Base-by-base conservation (phyloP, 805 yeast species). In the Dipodascus geniculatus region DNA sequence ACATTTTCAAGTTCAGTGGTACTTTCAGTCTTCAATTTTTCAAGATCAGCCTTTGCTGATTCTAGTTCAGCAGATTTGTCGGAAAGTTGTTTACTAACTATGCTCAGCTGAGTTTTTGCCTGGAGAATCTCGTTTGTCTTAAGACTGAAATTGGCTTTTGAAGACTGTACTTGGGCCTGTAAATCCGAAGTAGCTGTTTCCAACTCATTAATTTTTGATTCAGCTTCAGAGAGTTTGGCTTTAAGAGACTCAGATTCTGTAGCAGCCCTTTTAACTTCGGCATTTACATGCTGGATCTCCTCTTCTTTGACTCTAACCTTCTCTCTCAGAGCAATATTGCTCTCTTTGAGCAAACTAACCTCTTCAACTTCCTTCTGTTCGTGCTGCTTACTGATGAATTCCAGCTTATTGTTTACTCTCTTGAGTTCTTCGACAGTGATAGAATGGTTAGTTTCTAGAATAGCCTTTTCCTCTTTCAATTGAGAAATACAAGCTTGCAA, bases 311-410 rank as follows among this genome's bases (percentile, higher is more conserved):
- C 65, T 42, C 61, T 59, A 14, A 72, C 67, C 52, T 64, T 68
- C 14, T 62, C 71, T 51, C 90, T 74, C 58, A 85, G 71, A 1
- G 86, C 77, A 8, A 74, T 68, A 60, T 85, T 85, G 60, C 87
- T 82, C 65, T 85, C 91, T 52, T 85, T 73, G 53, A 85, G 66
- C 22, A 83, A 69, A 59, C 78, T 80, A 64, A 85, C 65, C 57
- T 83, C 84, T 54, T 81, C 76, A 51, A 82, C 68, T 59, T 38
- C 44, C 33, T 71, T 59, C 53, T 68, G 68, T 53, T 72, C 76
- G 19, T 85, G 55, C 62, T 81, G 60, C 52, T 75, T 72, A 57
- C 82, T 68, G 63, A 87, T 58, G 60, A 81, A 76, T 51, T 74
- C 63, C 64, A 83, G 62, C 62, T 80, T 81, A 55, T 74, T 65